Base-by-base conservation (phyloP, 169 alveolate genomes). In the Plasmodium ovale region DNA sequence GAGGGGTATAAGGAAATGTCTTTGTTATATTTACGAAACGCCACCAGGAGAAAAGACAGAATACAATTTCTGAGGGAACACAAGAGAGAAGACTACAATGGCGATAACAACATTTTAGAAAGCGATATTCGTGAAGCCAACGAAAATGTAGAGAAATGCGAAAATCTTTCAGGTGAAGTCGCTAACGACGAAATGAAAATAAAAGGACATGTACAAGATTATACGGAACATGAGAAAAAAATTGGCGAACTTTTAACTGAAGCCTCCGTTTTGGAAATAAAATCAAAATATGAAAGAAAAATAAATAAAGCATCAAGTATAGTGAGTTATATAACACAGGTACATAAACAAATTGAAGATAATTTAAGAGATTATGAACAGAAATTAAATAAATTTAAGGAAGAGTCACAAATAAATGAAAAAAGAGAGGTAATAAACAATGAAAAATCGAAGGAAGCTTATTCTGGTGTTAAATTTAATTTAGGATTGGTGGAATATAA, bases 361-460 rank as follows among this genome's bases (percentile, higher is more conserved):
- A 70, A 70, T 47, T 33, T 51, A 7, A 44, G 49, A 0, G 47
- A 47, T 14, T 70, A 31, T 31, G 67, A 27, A n/a, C 3, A 14
- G 16, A 70, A 70, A 49, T 70, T 25, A 70, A 67, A 25, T 27
- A 2, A 49, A 29, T 70, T 37, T 31, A 64, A 70, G 64, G 39
- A 21, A 19, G 1, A 12, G 27, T 47, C 27, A 21, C 5, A n/a
- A 35, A 70, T 70, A 9, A 12, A 19, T 14, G 64, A 27, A 51
- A 35, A 6, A 23, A 9, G 12, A 39, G 19, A 70, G 25, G 49
- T 27, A 27, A 23, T 70, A 56, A 35, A 49, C 12, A 70, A 70
- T 70, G 84, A 70, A 1, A 49, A 31, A 35, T 70, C 84, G 12
- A 44, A 49, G 35, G 39, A n/a, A 4, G 84, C 84, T 47, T 70